Conservation (phyloP, 2,329 filamentous ascomycete species). For the Fusarium albidum region DNA sequence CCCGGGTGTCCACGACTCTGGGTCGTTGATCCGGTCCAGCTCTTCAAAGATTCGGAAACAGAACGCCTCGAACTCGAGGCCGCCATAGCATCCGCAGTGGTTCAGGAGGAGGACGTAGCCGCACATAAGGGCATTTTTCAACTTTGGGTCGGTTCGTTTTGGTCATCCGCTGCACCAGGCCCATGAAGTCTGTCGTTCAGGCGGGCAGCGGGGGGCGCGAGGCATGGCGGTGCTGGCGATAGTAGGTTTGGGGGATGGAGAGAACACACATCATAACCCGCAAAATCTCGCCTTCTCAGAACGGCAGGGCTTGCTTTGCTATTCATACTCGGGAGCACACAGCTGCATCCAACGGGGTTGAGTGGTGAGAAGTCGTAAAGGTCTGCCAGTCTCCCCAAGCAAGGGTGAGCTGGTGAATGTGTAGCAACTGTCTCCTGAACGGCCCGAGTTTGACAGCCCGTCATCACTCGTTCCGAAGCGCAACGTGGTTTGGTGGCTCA, state of each 20-base stretch:
- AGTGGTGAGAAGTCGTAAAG: constrained; percentile 11
- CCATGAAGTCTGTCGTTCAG: constrained; percentile 22
- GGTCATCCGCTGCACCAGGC: constrained; percentile 17
- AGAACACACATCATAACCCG: constrained; percentile 24
- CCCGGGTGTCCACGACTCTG: constrained; percentile 36
- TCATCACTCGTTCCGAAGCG: constrained; percentile 32
- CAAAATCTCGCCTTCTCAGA: constrained; percentile 8
- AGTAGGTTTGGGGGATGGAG: background rate
- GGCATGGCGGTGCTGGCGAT: constrained; percentile 22
- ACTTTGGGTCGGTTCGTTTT: constrained; percentile 2
- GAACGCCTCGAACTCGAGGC: constrained; percentile 34
- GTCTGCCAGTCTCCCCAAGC: background rate
- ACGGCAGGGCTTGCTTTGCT: constrained; percentile 5
- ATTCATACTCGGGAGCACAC: constrained; percentile 2
- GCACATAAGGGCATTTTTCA: constrained; percentile 37
- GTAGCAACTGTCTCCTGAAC: constrained; percentile 24
- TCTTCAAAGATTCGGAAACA: constrained; percentile 37
- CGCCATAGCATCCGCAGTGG: constrained; percentile 39
- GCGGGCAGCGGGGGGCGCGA: constrained; percentile 1
- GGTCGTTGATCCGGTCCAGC: constrained; percentile 41
- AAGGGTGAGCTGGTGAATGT: constrained; percentile 13
- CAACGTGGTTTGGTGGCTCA: constrained; percentile 32
- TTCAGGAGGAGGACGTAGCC: constrained; percentile 40
- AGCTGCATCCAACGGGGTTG: constrained; percentile 1
- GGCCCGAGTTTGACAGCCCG: constrained; percentile 30